Evolutionary conservation across 768 basidiomycete genomes (phyloP), one percentile per base, ranked within the genome.

Genomic region (Suillus americanus): DNA sequence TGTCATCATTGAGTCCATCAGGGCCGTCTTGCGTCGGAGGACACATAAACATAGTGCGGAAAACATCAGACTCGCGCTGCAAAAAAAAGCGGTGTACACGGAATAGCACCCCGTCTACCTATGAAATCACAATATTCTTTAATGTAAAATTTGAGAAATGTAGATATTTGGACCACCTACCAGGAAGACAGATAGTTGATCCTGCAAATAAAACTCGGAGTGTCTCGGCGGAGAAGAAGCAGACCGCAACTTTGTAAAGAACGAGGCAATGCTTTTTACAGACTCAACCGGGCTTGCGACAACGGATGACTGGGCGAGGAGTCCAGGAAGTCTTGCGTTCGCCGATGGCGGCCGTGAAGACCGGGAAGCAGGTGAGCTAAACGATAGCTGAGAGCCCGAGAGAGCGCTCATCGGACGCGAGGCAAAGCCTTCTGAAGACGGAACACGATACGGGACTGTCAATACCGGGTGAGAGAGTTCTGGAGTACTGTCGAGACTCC

Each of bases 31-130:
- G 54, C 1, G 64, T 68, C 0, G 69, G 66, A 10, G 77, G 76
- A 41, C 72, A 72, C 10, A 68, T 25, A 66, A 82, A 80, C 75
- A 82, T 78, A 40, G 68, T 69, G 10, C 73, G 69, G 68, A 82
- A 83, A 18, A 78, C 71, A 18, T 73, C 68, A 1, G 81, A 81
- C 63, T 79, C 78, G 46, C 74, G 72, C 57, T 71, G 71, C 35
- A 83, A 68, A 60, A 78, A 79, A 65, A 79, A 74, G 2, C 77
- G 77, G 60, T 82, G 80, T 9, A 82, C 77, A 64, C 77, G 79
- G 72, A 78, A 81, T n/a, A 77, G 66, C 4, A 68, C 66, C 51
- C 73, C 67, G 64, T 79, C 77, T 2, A 80, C 79, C 81, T 82
- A 62, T 18, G 18, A 30, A 3, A 12, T 14, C 4, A n/a, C 25